Conservation (phyloP, 352 stramenopile species). For the Peronospora farinosa region DNA sequence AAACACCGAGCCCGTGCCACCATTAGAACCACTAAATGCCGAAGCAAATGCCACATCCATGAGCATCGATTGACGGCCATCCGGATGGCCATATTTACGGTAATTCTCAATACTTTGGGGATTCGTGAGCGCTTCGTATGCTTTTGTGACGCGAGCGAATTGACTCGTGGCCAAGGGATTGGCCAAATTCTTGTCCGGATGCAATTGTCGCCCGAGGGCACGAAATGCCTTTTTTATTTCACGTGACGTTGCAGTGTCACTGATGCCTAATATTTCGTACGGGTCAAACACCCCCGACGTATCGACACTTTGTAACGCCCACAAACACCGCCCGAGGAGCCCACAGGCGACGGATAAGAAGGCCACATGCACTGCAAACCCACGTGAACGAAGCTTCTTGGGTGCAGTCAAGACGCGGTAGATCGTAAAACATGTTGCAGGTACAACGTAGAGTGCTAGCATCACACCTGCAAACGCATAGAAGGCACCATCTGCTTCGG, state of each 20-base stretch:
- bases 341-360: constrained; percentile 42
- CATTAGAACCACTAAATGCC: constrained; percentile 36
- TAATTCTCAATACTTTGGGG: constrained; percentile 68
- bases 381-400: constrained; percentile 40
- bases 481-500: constrained; percentile 71
- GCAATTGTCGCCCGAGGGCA: constrained; percentile 52
- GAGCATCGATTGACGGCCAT: constrained; percentile 68
- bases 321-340: constrained; percentile 44
- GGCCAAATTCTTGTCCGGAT: constrained; percentile 78
- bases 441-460: constrained; percentile 72
- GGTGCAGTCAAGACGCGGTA: constrained; percentile 44
- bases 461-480: constrained; percentile 82
- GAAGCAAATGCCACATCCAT: constrained; percentile 68
- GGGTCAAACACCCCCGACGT: constrained; percentile 77
- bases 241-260: constrained; percentile 39
- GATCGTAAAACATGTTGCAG: constrained; percentile 44
- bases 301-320: constrained; percentile 62
- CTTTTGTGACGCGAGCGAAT: constrained; percentile 75
- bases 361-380: constrained; percentile 44
- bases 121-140: constrained; percentile 82
- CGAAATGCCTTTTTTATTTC: constrained; percentile 80
- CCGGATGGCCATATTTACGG: constrained; percentile 71
- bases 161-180: constrained; percentile 36
- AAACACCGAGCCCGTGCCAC: constrained; percentile 46
- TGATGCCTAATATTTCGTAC: constrained; percentile 78